A percentile compares a stretch with the other conserved stretches of the same genome.
Conservation (phyloP, 2,329 filamentous ascomycete species). For the Colletotrichum sp. region DNA sequence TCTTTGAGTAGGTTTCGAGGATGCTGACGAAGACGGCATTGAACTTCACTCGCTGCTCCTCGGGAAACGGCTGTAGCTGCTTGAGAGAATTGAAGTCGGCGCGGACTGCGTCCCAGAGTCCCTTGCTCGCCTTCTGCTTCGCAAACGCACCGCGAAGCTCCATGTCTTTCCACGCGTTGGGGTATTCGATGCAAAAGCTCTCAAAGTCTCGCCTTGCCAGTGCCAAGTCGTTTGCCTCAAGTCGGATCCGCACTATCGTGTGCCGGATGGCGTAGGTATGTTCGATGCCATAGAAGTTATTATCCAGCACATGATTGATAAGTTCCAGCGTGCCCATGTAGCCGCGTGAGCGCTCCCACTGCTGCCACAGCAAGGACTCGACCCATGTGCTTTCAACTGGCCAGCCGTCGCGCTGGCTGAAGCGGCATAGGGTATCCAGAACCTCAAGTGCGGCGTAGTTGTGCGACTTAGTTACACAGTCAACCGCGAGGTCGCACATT, state of each 20-base stretch:
- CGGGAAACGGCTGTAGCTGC: constrained; percentile 15
- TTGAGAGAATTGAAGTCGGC: constrained; percentile 34
- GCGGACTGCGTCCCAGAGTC: constrained; percentile 46
- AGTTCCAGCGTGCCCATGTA: not conserved
- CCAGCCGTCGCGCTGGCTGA: constrained; percentile 4
- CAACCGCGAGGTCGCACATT: not conserved
- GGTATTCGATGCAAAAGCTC: not conserved
- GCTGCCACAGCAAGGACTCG: not conserved
- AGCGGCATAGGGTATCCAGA: not conserved
- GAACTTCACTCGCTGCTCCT: constrained; percentile 24
- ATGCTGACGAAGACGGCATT: constrained; percentile 41
- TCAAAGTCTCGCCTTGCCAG: not conserved
- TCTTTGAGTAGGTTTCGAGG: constrained; percentile 41
- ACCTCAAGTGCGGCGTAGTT: constrained; percentile 10
- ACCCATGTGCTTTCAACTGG: not conserved
- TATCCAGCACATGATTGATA: not conserved
- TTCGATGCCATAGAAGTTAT: constrained; percentile 6
- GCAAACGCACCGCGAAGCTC: constrained; percentile 39
- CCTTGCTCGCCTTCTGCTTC: constrained; percentile 38
- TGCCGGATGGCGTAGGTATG: not conserved
- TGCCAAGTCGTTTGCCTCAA: constrained; percentile 5
- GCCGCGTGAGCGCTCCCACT: constrained; percentile 1
- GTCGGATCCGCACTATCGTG: constrained; percentile 11
- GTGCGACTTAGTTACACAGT: not conserved
- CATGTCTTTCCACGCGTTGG: not conserved